Base-by-base conservation (phyloP, 805 yeast species). In the Ogataea allantospora region DNA sequence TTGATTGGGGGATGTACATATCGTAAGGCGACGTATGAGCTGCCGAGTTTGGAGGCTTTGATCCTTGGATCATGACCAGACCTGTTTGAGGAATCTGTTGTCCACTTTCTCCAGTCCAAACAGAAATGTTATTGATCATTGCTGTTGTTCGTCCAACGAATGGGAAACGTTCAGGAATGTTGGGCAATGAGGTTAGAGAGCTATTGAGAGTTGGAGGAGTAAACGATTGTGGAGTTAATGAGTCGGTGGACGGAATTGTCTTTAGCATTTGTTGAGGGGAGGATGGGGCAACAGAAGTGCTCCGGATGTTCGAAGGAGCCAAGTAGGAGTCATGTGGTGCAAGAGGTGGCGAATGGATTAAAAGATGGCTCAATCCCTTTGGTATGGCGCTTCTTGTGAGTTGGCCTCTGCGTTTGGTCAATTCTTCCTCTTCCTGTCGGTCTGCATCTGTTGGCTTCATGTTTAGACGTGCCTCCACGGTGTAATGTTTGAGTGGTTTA, bases 61-160 rank as follows among this genome's bases (percentile, higher is more conserved):
- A 27, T 6, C 47, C 44, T 30, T 55, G 57, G 16, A 57, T 44
- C 50, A 53, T 54, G 11, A 52, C 54, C 20, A 61, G 44, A 2
- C 67, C 65, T 3, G 65, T 58, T 38, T 61, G 65, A 10, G 65
- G 66, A 14, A 63, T 56, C 42, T 63, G 67, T 39, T 64, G 70
- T 23, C 70, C 71, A 22, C 65, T 58, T 42, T 67, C 71, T 13
- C 71, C 75, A 0, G 81, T 77, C 83, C 83, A 77, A 1, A 71
- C 72, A 0, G 80, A 74, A 24, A 77, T 77, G 48, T 77, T 75
- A 50, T 67, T 75, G 49, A 77, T 77, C 83, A 77, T 77, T 21
- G 71, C 71, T 27, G 75, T 76, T 1, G 81, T 73, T 17, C 80
- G 68, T 10, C 71, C 74, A 20, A 58, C 65, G 46, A 64, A 62